phyloP scores from a whole-genome alignment of 2,329 filamentous ascomycete genomes.

The Fusarium pseudonygamai region DNA sequence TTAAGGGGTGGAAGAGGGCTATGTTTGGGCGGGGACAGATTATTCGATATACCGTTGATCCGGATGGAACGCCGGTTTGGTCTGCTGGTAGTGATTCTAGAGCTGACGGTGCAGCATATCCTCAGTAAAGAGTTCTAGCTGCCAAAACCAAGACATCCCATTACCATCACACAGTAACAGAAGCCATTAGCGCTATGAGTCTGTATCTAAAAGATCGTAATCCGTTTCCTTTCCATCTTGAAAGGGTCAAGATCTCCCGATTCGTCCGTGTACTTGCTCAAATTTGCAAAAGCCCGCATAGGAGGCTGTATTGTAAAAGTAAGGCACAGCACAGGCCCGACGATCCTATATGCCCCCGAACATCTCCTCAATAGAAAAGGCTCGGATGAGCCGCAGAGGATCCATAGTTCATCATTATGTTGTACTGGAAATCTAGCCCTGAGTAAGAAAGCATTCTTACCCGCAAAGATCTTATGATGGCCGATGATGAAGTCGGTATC shows the following conservation, averaged over 20 bases:
- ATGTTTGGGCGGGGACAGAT: slow-evolving; percentile 90
- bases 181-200: too few relatives aligned
- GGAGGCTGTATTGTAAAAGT: too few relatives aligned
- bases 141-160: rapidly evolving
- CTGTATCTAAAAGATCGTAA: too few relatives aligned
- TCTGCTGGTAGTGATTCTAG: slow-evolving; percentile 89
- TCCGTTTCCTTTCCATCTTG: too few relatives aligned
- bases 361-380: neutral
- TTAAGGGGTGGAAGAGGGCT: slow-evolving; percentile 71
- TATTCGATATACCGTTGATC: slow-evolving; percentile 79
- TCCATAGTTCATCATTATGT: neutral
- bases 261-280: too few relatives aligned
- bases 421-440: neutral
- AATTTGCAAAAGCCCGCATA: too few relatives aligned
- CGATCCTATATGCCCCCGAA: rapidly evolving
- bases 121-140: slow-evolving; percentile 43
- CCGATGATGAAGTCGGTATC: neutral
- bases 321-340: neutral
- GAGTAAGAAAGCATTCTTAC: rapidly evolving
- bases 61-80: slow-evolving; percentile 77
- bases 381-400: neutral
- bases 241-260: too few relatives aligned
- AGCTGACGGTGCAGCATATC: slow-evolving; percentile 79
- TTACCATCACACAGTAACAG: neutral
- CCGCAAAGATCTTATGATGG: too few relatives aligned